Evolutionary conservation across 192 early-diverging fungal genomes (phyloP).

Genomic region (Podila epicladia): DNA sequence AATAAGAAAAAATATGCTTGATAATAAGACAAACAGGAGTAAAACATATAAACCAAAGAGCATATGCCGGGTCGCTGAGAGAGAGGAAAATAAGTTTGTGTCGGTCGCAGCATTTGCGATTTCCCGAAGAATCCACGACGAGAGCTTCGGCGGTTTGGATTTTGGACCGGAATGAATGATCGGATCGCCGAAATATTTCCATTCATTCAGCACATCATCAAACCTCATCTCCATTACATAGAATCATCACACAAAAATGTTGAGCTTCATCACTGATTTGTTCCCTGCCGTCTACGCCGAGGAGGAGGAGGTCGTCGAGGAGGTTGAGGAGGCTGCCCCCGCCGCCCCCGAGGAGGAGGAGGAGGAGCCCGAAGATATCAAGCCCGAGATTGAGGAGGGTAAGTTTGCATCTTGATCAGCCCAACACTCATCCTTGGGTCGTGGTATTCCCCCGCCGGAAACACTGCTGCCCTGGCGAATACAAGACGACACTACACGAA

Average conservation of each 20-base stretch:
- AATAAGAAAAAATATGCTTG: too few relatives aligned
- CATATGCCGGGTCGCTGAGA: not conserved
- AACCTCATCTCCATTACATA: not conserved
- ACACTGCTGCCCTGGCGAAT: too few relatives aligned
- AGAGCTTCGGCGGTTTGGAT: too few relatives aligned
- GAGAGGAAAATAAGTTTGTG: not conserved
- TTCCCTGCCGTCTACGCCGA: conserved; percentile 75
- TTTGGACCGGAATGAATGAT: too few relatives aligned
- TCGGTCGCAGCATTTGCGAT: not conserved
- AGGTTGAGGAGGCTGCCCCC: conserved; percentile 48
- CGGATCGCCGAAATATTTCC: conserved; percentile 1
- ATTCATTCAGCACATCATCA: not conserved
- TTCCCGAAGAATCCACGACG: too few relatives aligned
- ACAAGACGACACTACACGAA: too few relatives aligned
- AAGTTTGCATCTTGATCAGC: conserved; percentile 12
- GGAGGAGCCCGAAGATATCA: conserved; percentile 69
- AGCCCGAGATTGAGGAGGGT: conserved; percentile 70
- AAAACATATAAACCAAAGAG: not conserved
- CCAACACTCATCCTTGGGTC: not conserved
- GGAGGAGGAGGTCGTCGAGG: conserved; percentile 55
- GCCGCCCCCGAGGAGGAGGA: conserved; percentile 55
- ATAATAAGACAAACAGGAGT: too few relatives aligned
- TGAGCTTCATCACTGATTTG: conserved; percentile 58
- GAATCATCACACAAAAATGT: conserved; percentile 22
- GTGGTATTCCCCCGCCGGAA: too few relatives aligned